Conservation (phyloP, 1,284 basidiomycete species). For the Meira nashicola region DNA sequence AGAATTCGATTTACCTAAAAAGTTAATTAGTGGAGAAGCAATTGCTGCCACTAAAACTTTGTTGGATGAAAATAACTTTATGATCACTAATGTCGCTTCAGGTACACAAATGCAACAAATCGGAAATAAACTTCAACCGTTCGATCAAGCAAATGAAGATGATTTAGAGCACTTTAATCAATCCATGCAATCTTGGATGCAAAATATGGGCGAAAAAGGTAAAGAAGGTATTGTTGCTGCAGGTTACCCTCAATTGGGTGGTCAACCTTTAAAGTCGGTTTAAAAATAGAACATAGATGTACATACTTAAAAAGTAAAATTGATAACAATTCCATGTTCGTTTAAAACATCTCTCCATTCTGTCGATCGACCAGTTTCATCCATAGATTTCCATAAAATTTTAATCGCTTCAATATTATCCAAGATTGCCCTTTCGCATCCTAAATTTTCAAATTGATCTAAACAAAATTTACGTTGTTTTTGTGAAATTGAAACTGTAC, state of each 20-base stretch:
- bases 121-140: constrained; percentile 14
- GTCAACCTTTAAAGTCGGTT: too few relatives aligned
- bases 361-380: constrained; percentile 25
- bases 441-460: constrained; percentile 27
- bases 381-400: constrained; percentile 26
- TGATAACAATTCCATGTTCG: not conserved
- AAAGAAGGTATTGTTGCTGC: too few relatives aligned
- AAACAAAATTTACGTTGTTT: constrained; percentile 24
- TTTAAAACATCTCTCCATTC: constrained; percentile 32
- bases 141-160: constrained; percentile 3
- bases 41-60: constrained; percentile 34
- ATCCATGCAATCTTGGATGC: constrained; percentile 71
- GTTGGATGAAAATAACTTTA: constrained; percentile 17
- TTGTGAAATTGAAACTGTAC: constrained; percentile 24
- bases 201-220: constrained; percentile 66
- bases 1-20: constrained; percentile 56
- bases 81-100: constrained; percentile 14
- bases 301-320: constrained; percentile 10
- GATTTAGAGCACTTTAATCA: constrained; percentile 54
- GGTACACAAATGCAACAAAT: constrained; percentile 20
- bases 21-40: constrained; percentile 54
- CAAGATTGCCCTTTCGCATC: constrained; percentile 24
- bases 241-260: too few relatives aligned
- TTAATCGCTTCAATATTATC: constrained; percentile 31
- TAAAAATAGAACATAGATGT: not conserved